These are phyloP conservation scores for Metschnikowia arizonensis DNA, from an alignment of 805 yeast genomes.

Conservation along the genomic window DNA sequence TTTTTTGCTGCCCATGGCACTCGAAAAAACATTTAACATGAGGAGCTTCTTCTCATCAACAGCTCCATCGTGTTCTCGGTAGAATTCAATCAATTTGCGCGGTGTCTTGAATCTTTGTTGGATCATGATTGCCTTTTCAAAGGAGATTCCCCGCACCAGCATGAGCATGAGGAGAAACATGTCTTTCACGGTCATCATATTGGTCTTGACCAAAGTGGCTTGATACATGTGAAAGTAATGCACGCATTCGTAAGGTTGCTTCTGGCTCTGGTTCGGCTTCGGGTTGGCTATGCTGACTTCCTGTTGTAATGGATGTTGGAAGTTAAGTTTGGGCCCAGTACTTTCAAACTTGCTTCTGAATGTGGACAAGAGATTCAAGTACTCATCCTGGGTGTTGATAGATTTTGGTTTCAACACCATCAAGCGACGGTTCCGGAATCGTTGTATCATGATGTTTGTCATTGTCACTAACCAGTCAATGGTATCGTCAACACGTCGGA, in stretches of 20 bases:
- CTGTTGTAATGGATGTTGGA: not conserved
- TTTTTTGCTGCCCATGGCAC: constrained; percentile 48
- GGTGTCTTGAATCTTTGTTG: constrained; percentile 76
- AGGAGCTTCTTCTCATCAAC: constrained; percentile 24
- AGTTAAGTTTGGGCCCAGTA: not conserved
- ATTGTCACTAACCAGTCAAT: constrained; percentile 52
- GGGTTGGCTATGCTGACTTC: not conserved
- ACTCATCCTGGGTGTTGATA: constrained; percentile 49
- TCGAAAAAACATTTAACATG: constrained; percentile 27
- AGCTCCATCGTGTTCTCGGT: constrained; percentile 22
- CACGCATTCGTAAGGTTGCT: constrained; percentile 33
- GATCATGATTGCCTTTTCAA: constrained; percentile 79
- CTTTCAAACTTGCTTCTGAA: constrained; percentile 47
- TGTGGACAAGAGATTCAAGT: constrained; percentile 34
- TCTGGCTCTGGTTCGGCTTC: not conserved
- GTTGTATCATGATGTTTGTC: constrained; percentile 41
- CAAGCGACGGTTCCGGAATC: constrained; percentile 36
- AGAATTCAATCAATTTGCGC: constrained; percentile 48
- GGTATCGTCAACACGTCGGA: constrained; percentile 72
- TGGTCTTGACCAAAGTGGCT: constrained; percentile 63
- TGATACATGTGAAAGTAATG: constrained; percentile 47
- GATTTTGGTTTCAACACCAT: constrained; percentile 51
- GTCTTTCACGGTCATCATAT: constrained; percentile 68
- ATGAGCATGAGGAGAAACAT: constrained; percentile 71
- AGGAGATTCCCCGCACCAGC: constrained; percentile 74